Base-by-base conservation (phyloP, 306 rosid species). In the Rosa rugosa region DNA sequence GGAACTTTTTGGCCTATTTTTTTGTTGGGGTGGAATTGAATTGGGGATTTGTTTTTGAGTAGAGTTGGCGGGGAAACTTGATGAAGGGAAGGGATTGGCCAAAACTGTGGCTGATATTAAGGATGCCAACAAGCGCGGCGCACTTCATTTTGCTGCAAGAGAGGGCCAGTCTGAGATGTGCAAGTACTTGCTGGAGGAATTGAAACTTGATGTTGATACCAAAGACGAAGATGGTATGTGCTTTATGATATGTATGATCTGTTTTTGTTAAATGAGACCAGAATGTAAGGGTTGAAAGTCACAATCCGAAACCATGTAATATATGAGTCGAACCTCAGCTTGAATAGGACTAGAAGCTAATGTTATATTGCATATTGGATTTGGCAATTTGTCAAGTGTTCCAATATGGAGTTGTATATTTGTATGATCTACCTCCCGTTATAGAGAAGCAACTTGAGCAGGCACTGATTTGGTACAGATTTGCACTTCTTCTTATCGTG, bases 91-190 rank as follows among this genome's bases (percentile, higher is more conserved):
- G 70, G 96, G 89, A 57, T 78, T 95, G 80, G 40, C 89, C 0
- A 87, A 83, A 82, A 87, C 96, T 1, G 90, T 93, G 77, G 92
- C 89, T 22, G 93, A 90, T 45, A 87, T 95, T 16, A 91, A 91
- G 80, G 99, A 95, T 69, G 99, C 96, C 41, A 93, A 95, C 85
- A 91, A 95, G 78, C 87, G 99, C 54, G 97, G 97, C 11, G 99
- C 99, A 5, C 87, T 95, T 40, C 99, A 93, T 80, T 95, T 95
- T 64, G 97, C 99, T 0, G 94, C 99, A 3, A 89, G 89, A 2
- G 97, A 93, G 78, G 98, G 98, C 57, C 86, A 93, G 77, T 91
- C 91, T 34, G 92, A 91, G 73, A 86, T 95, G 68, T 91, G 98
- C 82, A 80, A 84, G 23, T 93, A 90, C 79, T 88, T 96, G 75